phyloP scores from a whole-genome alignment of 352 stramenopile species.

The Phytophthora sansomeana region DNA sequence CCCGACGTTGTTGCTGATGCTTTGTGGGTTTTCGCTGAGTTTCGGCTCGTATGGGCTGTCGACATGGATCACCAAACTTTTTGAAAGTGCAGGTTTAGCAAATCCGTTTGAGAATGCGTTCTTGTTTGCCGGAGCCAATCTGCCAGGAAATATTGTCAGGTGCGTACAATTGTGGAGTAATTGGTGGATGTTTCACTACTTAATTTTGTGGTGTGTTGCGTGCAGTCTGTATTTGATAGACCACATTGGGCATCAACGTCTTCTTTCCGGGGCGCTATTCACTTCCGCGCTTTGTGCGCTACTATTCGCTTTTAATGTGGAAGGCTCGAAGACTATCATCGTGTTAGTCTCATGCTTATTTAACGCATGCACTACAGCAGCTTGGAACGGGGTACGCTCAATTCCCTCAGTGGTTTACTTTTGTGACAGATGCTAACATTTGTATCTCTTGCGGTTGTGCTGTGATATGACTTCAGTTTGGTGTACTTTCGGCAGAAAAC shows the following conservation, averaged over 20 bases:
- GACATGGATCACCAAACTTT: constrained; percentile 95
- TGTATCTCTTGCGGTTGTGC: background rate
- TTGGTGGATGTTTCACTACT: background rate
- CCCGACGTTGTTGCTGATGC: constrained; percentile 71
- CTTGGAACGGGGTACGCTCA: constrained; percentile 88
- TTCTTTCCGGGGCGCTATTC: constrained; percentile 77
- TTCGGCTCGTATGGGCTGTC: constrained; percentile 94
- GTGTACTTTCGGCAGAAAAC: constrained; percentile 87
- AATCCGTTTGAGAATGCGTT: constrained; percentile 94
- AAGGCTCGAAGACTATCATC: constrained; percentile 73
- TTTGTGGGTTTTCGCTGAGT: constrained; percentile 73
- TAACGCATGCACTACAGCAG: constrained; percentile 90
- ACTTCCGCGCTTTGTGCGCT: constrained; percentile 69
- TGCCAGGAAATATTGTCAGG: constrained; percentile 92
- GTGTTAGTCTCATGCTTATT: constrained; percentile 92
- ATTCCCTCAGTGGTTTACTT: background rate
- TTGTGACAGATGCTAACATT: background rate
- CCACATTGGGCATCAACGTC: constrained; percentile 67
- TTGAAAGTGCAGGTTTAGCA: constrained; percentile 86
- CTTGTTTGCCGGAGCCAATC: constrained; percentile 91
- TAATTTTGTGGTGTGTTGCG: constrained; percentile 1
- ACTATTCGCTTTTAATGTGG: constrained; percentile 83
- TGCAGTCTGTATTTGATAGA: constrained; percentile 75
- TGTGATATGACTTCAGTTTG: constrained; percentile 61
- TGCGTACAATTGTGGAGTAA: constrained; percentile 20